Base-by-base conservation (phyloP, 2,329 filamentous ascomycete genomes). In the Fusarium stilboides region DNA sequence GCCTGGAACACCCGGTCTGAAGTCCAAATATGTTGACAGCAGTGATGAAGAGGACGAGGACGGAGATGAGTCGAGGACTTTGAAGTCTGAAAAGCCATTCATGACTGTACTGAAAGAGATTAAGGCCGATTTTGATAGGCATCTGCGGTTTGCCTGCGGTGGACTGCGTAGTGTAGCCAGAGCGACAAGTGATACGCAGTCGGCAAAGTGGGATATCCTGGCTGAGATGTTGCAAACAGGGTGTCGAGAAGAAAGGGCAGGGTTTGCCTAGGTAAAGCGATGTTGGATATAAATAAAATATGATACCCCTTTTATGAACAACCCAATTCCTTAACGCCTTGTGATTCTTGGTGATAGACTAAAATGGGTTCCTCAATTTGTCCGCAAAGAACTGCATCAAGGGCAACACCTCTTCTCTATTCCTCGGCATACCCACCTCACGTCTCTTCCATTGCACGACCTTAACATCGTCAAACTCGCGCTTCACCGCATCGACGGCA, bases 311-410 rank as follows among this genome's bases (percentile, higher is more conserved):
- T 39, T 34, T 64, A n/a, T 51, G 28, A 39, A 51, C 19, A 49
- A 33, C 4, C 2, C 37, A 9, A 15, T 8, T 20, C 26, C 6
- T 6, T 12, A 26, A 8, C n/a, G 14, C 12, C 26, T n/a, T n/a
- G 17, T 45, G 43, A 24, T 43, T 22, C n/a, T 8, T 15, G 31
- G 20, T 36, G 31, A 43, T 20, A 12, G 12, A 50, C 43, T 66
- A 68, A 57, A 70, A 75, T 19, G 70, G 76, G 52, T 60, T 71
- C 31, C 57, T 74, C 19, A 96, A 78, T 74, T 91, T 86, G 51
- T 91, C 86, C 0, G 91, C 90, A 73, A 94, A 87, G 73, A 91
- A 98, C 75, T 91, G 88, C 94, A 98, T 98, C 63, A 98, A 87
- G 1, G 94, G 94, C 74, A 94, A 76, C 86, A 97, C 94, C 84